Conservation (phyloP, 2,329 filamentous ascomycete species). For the Huntiella bhutanensis region DNA sequence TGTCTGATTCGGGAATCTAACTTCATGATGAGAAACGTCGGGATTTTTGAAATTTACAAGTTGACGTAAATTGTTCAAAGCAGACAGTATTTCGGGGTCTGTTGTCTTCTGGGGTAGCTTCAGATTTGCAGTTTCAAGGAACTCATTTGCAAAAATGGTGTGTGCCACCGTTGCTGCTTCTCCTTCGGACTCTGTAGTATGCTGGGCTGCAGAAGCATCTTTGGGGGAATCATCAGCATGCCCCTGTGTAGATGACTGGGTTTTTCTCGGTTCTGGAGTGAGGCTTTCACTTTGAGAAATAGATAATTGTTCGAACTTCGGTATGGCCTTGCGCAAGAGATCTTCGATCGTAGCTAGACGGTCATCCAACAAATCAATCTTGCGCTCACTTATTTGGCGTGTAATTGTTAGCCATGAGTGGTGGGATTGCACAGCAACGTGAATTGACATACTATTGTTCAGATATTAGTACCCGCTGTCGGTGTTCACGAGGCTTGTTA, state of each 20-base stretch:
- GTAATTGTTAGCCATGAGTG: not conserved
- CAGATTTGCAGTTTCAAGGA: slow-evolving; percentile 33
- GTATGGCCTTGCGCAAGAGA: slow-evolving; percentile 17
- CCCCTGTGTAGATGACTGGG: not conserved
- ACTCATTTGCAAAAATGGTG: slow-evolving; percentile 34
- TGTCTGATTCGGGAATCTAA: slow-evolving; percentile 27
- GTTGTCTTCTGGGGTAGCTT: slow-evolving; percentile 26
- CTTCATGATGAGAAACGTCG: slow-evolving; percentile 22
- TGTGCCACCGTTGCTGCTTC: slow-evolving; percentile 30
- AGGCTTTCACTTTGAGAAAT: not conserved
- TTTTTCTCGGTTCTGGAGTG: slow-evolving; percentile 15
- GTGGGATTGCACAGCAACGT: not conserved
- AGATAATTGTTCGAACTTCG: not conserved
- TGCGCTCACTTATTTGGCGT: slow-evolving; percentile 26
- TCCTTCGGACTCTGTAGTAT: slow-evolving; percentile 22
- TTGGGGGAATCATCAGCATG: not conserved
- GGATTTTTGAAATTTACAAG: slow-evolving; percentile 32
- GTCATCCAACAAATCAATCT: slow-evolving; percentile 30
- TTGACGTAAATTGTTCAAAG: slow-evolving; percentile 31
- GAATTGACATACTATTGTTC: slow-evolving; percentile 34
- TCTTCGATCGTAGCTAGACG: slow-evolving; percentile 26
- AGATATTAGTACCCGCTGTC: slow-evolving; percentile 39
- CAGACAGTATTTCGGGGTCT: slow-evolving; percentile 32
- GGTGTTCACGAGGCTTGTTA: slow-evolving; percentile 34
- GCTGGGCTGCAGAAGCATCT: not conserved